Evolutionary conservation across 2,329 filamentous ascomycete species (phyloP).

Genomic region (Aulographum hederae): DNA sequence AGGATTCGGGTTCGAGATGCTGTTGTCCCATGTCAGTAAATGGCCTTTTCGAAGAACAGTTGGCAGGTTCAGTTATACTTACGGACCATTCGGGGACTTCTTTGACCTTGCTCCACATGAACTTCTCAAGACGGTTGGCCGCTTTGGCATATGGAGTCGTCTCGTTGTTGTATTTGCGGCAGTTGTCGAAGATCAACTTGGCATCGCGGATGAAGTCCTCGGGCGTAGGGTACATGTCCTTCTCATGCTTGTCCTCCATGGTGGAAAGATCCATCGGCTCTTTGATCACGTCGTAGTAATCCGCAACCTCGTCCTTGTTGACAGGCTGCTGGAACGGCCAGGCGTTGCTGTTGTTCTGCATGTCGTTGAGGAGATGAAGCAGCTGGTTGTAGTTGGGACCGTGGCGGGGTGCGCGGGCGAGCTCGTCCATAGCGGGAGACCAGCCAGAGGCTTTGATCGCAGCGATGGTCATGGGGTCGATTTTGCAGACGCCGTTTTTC

Average conservation of each 20-base stretch:
- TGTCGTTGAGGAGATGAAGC: slow-evolving; percentile 77
- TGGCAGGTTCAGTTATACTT: no score
- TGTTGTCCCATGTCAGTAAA: neutral
- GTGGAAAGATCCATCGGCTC: slow-evolving; percentile 93
- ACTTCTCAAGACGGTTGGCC: slow-evolving; percentile 82
- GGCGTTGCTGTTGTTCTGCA: slow-evolving; percentile 81
- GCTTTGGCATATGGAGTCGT: slow-evolving; percentile 89
- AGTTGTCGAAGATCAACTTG: slow-evolving; percentile 83
- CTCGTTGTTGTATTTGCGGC: slow-evolving; percentile 90
- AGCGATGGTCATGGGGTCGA: slow-evolving; percentile 71
- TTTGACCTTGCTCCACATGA: slow-evolving; percentile 86
- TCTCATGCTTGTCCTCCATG: slow-evolving; percentile 91
- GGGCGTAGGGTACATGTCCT: slow-evolving; percentile 75
- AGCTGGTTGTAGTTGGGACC: slow-evolving; percentile 94
- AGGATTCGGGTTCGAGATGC: neutral
- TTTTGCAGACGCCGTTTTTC: slow-evolving; percentile 54
- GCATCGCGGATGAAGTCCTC: slow-evolving; percentile 88
- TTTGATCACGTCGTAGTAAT: slow-evolving; percentile 97
- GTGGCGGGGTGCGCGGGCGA: slow-evolving; percentile 84
- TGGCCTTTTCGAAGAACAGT: neutral
- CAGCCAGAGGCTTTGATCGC: slow-evolving; percentile 84
- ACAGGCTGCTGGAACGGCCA: slow-evolving; percentile 95
- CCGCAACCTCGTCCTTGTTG: slow-evolving; percentile 88
- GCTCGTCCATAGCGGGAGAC: slow-evolving; percentile 94
- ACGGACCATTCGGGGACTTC: slow-evolving; percentile 71